A percentile compares a stretch with the other conserved stretches of the same genome.
Evolutionary conservation across 441 rosid genomes (phyloP).

Genomic region (Pelargonium fulgidum): DNA sequence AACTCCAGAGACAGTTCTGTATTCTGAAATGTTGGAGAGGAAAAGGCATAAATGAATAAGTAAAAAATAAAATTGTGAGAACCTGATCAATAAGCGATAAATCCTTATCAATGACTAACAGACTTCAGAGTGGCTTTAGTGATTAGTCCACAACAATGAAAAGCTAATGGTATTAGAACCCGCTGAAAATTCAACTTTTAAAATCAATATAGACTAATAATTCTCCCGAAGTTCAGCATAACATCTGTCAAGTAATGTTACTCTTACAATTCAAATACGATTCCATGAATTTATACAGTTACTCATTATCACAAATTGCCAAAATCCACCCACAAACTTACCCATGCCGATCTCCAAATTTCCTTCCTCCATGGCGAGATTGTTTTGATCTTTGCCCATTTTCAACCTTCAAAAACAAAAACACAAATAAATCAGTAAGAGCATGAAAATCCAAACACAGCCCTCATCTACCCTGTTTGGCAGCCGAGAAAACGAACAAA

Average conservation of each 20-base stretch:
- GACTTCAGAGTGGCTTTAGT: background rate
- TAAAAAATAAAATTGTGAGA: background rate
- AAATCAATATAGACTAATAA: background rate
- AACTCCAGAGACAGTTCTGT: slow-evolving; percentile 5
- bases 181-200: background rate
- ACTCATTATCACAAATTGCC: background rate
- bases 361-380: background rate
- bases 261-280: background rate
- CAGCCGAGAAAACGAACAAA: background rate
- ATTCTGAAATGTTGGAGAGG: background rate
- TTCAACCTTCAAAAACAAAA: slow-evolving; percentile 4
- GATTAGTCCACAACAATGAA: background rate
- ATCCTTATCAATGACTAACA: background rate
- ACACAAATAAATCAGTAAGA: background rate
- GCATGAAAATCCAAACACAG: background rate
- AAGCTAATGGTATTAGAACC: background rate
- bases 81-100: background rate
- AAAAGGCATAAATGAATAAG: background rate
- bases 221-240: background rate
- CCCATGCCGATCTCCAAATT: slow-evolving; percentile 5
- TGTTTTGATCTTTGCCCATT: background rate
- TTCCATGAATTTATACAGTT: background rate
- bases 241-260: background rate
- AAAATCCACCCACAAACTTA: background rate
- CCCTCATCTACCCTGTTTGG: slow-evolving; percentile 2